A percentile compares a stretch with the other conserved stretches of the same genome.
phyloP scores from a whole-genome alignment of 176 grass and related monocot genomes.

The Zoysia pacifica region DNA sequence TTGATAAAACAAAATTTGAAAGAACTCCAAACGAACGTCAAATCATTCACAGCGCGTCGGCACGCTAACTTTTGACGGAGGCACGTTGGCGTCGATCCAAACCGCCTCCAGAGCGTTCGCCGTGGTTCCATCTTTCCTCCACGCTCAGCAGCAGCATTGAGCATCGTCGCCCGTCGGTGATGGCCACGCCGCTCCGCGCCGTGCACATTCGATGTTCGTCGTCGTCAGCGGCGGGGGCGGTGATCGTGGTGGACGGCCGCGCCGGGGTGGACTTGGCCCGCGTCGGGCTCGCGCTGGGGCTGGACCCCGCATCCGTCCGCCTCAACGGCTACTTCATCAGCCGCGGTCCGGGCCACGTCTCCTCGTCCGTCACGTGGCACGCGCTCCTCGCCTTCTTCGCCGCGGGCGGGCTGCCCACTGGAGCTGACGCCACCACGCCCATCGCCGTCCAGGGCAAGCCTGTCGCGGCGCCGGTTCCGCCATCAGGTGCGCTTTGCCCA shows the following conservation, averaged over 20 bases:
- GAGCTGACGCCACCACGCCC: slow-evolving; percentile 37
- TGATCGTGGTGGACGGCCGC: slow-evolving; percentile 25
- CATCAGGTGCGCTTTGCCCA: slow-evolving; percentile 31
- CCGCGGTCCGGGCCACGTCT: slow-evolving; percentile 42
- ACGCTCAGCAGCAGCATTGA: not conserved
- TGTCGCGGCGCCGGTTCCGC: not conserved
- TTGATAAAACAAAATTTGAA: too few species aligned
- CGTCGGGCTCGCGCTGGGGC: slow-evolving; percentile 53
- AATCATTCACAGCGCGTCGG: too few species aligned
- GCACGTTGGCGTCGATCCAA: too few species aligned
- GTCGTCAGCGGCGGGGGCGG: not conserved
- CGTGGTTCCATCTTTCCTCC: not conserved
- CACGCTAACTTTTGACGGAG: too few species aligned
- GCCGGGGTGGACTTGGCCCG: slow-evolving; percentile 51
- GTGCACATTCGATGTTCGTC: slow-evolving; percentile 24
- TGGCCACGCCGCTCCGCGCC: slow-evolving; percentile 7
- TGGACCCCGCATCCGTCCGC: slow-evolving; percentile 58
- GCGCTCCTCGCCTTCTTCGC: slow-evolving; percentile 63
- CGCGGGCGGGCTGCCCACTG: slow-evolving; percentile 45
- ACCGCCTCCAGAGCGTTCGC: slow-evolving; percentile 30
- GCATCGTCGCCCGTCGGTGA: not conserved
- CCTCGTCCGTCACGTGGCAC: slow-evolving; percentile 59
- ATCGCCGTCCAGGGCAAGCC: slow-evolving; percentile 49
- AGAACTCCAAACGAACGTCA: too few species aligned
- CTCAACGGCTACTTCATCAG: slow-evolving; percentile 76